Conservation (phyloP, 2,329 filamentous ascomycete genomes). For the Botrytis cinerea region DNA sequence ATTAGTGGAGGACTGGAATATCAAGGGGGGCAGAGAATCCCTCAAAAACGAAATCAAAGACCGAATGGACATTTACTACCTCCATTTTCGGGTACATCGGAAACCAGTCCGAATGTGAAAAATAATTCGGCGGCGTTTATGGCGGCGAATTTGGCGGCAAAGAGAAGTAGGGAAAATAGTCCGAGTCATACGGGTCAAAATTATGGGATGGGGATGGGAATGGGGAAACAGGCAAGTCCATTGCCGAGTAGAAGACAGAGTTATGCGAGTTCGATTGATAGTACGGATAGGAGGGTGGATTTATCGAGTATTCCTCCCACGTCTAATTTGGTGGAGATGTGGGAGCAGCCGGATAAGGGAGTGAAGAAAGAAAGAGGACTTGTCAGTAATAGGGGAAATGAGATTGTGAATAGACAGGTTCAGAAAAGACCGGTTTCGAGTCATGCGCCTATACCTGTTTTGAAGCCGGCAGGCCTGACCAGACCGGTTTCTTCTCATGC, state of each 20-base stretch:
- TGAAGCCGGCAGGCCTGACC: not conserved
- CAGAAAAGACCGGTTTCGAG: conserved; percentile 25
- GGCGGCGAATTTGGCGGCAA: conserved; percentile 63
- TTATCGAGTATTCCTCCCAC: conserved; percentile 58
- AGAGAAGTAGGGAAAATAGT: conserved; percentile 57
- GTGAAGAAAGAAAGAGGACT: not conserved
- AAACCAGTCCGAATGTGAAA: not conserved
- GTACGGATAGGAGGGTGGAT: conserved; percentile 16
- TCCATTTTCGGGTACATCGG: not conserved
- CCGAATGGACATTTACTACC: conserved; percentile 14
- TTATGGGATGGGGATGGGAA: not conserved
- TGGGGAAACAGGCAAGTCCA: conserved; percentile 9
- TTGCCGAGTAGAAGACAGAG: conserved; percentile 13
- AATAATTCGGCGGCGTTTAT: conserved; percentile 54
- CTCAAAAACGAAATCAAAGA: conserved; percentile 13
- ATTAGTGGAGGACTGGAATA: not conserved
- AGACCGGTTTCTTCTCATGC: conserved; percentile 28
- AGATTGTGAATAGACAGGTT: not conserved
- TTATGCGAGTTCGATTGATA: conserved; percentile 17
- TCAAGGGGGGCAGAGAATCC: not conserved
- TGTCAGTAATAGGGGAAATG: not conserved
- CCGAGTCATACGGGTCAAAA: conserved; percentile 44
- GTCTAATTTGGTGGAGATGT: conserved; percentile 66
- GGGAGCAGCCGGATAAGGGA: conserved; percentile 54
- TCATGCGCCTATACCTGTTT: conserved; percentile 20